Percentiles rank a stretch among this genome's conserved stretches.
Conservation (phyloP, 1,139 yeast species). For the Debaryomycetaceae sp. region DNA sequence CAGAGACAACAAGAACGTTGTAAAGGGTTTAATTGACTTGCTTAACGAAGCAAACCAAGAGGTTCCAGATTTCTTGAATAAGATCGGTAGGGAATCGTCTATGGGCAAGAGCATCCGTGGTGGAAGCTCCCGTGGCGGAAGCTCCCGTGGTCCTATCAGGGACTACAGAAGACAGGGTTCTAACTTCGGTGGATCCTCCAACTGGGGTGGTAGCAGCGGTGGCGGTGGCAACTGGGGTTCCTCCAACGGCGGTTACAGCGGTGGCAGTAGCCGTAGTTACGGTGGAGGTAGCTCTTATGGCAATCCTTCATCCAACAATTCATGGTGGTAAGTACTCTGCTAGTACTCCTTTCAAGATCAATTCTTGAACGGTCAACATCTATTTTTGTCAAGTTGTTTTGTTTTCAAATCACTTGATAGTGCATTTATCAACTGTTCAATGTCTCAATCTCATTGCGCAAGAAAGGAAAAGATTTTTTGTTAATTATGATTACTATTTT, state of each 20-base stretch:
- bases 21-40: constrained; percentile 82
- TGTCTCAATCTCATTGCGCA: constrained; percentile 26
- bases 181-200: constrained; percentile 27
- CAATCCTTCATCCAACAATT: constrained; percentile 30
- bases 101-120: constrained; percentile 40
- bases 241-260: constrained; percentile 20
- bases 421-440: constrained; percentile 18
- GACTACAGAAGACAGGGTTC: constrained; percentile 55
- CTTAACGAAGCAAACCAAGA: constrained; percentile 97
- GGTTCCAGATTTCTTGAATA: constrained; percentile 82
- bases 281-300: constrained; percentile 27
- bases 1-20: constrained; percentile 89
- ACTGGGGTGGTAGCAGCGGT: constrained; percentile 15
- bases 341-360: neutral
- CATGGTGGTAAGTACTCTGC: constrained; percentile 36
- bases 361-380: neutral
- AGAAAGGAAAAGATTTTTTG: constrained; percentile 15
- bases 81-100: constrained; percentile 75
- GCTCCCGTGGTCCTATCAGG: constrained; percentile 46
- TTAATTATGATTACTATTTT: constrained; percentile 14
- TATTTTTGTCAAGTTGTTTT: constrained; percentile 1
- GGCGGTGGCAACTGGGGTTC: constrained; percentile 15
- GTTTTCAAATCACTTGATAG: constrained; percentile 10
- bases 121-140: constrained; percentile 47
- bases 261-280: constrained; percentile 20